phyloP scores from a whole-genome alignment of 202 grass and related monocot species.

The Zoysia matrella region DNA sequence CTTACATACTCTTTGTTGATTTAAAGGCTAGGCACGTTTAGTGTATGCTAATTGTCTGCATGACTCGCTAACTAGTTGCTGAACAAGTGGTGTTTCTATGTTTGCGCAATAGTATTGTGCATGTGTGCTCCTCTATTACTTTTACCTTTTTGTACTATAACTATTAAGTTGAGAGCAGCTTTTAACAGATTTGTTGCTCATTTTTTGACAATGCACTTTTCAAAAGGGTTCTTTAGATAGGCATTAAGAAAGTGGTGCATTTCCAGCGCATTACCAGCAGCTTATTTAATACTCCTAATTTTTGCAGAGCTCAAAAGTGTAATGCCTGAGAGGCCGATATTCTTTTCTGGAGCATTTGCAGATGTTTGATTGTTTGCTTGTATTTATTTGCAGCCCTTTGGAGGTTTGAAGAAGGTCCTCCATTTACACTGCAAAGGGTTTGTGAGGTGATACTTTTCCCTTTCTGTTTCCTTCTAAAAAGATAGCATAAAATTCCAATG shows the following conservation, averaged over 20 bases:
- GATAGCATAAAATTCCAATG: constrained; percentile 10
- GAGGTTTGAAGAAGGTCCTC: constrained; percentile 70
- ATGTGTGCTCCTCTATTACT: neutral
- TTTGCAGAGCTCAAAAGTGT: neutral
- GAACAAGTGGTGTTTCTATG: neutral
- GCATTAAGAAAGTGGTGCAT: constrained; percentile 22
- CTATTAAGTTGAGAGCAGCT: constrained; percentile 15
- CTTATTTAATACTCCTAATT: neutral
- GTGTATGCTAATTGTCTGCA: no score
- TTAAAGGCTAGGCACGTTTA: neutral
- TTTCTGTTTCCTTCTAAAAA: constrained; percentile 11
- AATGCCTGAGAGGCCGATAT: neutral
- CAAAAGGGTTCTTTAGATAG: neutral
- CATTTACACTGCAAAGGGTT: constrained; percentile 64
- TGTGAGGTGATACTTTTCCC: constrained; percentile 73
- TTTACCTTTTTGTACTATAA: neutral
- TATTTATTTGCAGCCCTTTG: constrained; percentile 60
- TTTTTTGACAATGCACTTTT: constrained; percentile 24
- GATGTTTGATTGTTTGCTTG: constrained; percentile 40
- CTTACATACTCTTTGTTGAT: no score
- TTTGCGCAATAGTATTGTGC: neutral
- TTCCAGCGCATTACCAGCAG: constrained; percentile 9
- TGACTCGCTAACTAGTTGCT: neutral
- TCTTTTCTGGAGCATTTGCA: constrained; percentile 28
- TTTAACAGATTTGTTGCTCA: constrained; percentile 11